Evolutionary conservation across 805 yeast genomes (phyloP).

Genomic region (Schwanniomyces pseudopolymorphus): DNA sequence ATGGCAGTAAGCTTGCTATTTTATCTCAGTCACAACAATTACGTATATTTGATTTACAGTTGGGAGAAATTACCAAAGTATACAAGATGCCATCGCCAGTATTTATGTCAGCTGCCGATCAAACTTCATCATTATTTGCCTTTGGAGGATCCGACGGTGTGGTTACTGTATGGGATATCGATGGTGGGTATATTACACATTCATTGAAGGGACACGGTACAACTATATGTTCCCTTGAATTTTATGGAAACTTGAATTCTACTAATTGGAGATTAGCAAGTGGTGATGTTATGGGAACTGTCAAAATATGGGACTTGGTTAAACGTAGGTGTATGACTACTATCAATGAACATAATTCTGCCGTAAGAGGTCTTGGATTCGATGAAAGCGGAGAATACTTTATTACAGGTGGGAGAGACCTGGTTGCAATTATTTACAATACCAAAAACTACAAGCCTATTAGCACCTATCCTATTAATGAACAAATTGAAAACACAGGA

Average conservation of each 20-base stretch:
- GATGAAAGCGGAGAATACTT: constrained; percentile 51
- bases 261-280: constrained; percentile 75
- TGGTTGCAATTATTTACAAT: constrained; percentile 62
- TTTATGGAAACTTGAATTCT: constrained; percentile 71
- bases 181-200: constrained; percentile 85
- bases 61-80: constrained; percentile 42
- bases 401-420: constrained; percentile 88
- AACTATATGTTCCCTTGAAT: constrained; percentile 70
- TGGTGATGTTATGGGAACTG: constrained; percentile 60
- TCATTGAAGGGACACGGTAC: constrained; percentile 92
- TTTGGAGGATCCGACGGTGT: constrained; percentile 96
- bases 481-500: constrained; percentile 72
- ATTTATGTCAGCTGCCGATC: constrained; percentile 72
- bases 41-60: constrained; percentile 55
- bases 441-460: constrained; percentile 52
- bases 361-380: constrained; percentile 84
- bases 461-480: constrained; percentile 70
- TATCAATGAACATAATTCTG: constrained; percentile 72
- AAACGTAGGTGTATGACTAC: constrained; percentile 67
- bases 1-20: constrained; percentile 66
- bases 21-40: constrained; percentile 84
- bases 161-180: constrained; percentile 88
- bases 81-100: constrained; percentile 76
- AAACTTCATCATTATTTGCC: constrained; percentile 82
- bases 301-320: constrained; percentile 63